Evolutionary conservation across 106 monocot genomes (phyloP).

Genomic region (Ottelia alismoides): DNA sequence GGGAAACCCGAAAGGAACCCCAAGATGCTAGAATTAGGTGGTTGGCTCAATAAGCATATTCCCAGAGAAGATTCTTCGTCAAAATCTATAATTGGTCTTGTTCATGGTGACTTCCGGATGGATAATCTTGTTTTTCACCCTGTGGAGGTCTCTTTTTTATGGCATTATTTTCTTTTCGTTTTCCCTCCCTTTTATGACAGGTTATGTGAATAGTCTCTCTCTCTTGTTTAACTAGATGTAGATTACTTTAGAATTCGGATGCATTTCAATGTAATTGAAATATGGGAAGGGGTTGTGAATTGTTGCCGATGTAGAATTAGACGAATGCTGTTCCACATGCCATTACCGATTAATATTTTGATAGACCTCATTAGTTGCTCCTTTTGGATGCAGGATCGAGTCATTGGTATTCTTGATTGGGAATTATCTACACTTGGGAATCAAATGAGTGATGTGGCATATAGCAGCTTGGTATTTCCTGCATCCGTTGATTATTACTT

Average conservation of each 20-base stretch:
- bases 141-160: slow-evolving; percentile 26
- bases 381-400: slow-evolving; percentile 53
- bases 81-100: slow-evolving; percentile 57
- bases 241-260: too few species aligned
- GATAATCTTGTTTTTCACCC: slow-evolving; percentile 99
- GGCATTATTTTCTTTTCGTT: too few species aligned
- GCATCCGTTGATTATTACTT: too few species aligned
- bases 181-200: too few species aligned
- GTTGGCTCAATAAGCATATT: slow-evolving; percentile 73
- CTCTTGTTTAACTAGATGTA: too few species aligned
- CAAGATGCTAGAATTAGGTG: slow-evolving; percentile 75
- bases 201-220: too few species aligned
- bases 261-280: too few species aligned
- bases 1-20: slow-evolving; percentile 57
- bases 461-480: slow-evolving; percentile 70
- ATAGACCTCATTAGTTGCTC: too few species aligned
- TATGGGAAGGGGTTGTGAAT: too few species aligned
- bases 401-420: slow-evolving; percentile 99
- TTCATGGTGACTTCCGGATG: slow-evolving; percentile 91
- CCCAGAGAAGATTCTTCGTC: slow-evolving; percentile 67
- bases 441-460: slow-evolving; percentile 98
- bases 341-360: too few species aligned
- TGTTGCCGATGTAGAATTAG: too few species aligned
- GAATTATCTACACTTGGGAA: slow-evolving; percentile 95
- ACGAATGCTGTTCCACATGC: too few species aligned